Evolutionary conservation across 1,284 basidiomycete species (phyloP).

Genomic region (Neotropicomus parvogracilis): DNA sequence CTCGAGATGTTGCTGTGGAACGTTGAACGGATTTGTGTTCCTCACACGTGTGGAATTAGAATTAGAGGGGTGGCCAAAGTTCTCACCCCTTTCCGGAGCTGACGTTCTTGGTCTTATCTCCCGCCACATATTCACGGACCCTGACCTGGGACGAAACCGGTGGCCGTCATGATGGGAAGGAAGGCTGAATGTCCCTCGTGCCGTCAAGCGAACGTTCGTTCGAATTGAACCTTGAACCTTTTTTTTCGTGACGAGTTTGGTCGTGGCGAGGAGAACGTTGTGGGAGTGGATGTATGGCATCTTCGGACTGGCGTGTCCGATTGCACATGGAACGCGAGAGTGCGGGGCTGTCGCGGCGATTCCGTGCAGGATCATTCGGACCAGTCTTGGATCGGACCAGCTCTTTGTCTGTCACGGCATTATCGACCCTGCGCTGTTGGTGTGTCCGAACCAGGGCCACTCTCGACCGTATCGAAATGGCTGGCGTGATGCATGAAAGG

Average conservation of each 20-base stretch:
- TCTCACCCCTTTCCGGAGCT: no score
- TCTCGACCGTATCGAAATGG: neutral
- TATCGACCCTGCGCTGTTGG: slow-evolving; percentile 36
- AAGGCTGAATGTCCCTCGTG: slow-evolving; percentile 44
- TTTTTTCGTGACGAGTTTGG: slow-evolving; percentile 66
- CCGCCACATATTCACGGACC: slow-evolving; percentile 47
- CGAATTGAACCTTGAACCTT: slow-evolving; percentile 70
- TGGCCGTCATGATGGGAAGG: slow-evolving; percentile 51
- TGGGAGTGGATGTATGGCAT: slow-evolving; percentile 5
- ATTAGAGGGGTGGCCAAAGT: no score
- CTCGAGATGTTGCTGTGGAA: no score
- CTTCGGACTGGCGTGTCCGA: neutral
- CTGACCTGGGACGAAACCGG: slow-evolving; percentile 46
- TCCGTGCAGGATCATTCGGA: no score
- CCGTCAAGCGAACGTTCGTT: slow-evolving; percentile 47
- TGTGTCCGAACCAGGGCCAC: slow-evolving; percentile 13
- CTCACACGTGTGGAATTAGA: no score
- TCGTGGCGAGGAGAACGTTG: slow-evolving; percentile 47
- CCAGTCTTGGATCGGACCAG: no score
- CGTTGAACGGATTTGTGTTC: no score
- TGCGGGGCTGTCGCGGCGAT: no score
- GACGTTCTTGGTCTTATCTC: slow-evolving; percentile 38
- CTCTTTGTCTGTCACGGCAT: no score
- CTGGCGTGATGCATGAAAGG: no score
- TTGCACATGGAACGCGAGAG: no score